phyloP scores from a whole-genome alignment of 345 rosid species.

The Salix udensis region DNA sequence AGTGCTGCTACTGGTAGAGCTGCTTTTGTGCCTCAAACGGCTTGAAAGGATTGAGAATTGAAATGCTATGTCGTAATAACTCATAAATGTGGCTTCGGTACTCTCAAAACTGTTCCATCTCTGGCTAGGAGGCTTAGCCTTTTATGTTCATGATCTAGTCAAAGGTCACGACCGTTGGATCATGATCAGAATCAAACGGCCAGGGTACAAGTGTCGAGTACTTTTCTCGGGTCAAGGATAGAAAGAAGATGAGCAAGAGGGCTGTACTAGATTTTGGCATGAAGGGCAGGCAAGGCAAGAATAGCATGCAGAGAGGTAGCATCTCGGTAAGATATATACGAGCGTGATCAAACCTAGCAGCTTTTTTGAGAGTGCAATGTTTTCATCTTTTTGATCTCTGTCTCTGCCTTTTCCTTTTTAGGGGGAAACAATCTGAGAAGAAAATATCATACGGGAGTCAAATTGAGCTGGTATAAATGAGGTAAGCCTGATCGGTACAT shows the following conservation, averaged over 20 bases:
- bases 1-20: not conserved
- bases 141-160: not conserved
- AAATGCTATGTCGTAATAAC: not conserved
- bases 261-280: too few relatives aligned
- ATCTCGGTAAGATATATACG: not conserved
- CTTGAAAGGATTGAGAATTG: not conserved
- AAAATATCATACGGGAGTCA: not conserved
- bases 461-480: not conserved
- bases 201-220: not conserved
- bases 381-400: constrained; percentile 1
- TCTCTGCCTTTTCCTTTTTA: constrained; percentile 5
- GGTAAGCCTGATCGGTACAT: not conserved
- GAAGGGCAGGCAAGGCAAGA: too few relatives aligned
- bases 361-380: constrained; percentile 9
- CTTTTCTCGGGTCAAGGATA: too few relatives aligned
- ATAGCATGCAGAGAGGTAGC: too few relatives aligned
- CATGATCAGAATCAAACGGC: constrained; percentile 5
- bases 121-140: not conserved
- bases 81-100: not conserved
- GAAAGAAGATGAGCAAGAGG: too few relatives aligned
- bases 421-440: constrained; percentile 7
- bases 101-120: not conserved
- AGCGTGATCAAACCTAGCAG: constrained; percentile 24
- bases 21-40: too few relatives aligned
- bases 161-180: not conserved